A percentile compares a stretch with the other conserved stretches of the same genome.
phyloP scores from a whole-genome alignment of 371 early-diverging fungal species.

The Apophysomyces variabilis region DNA sequence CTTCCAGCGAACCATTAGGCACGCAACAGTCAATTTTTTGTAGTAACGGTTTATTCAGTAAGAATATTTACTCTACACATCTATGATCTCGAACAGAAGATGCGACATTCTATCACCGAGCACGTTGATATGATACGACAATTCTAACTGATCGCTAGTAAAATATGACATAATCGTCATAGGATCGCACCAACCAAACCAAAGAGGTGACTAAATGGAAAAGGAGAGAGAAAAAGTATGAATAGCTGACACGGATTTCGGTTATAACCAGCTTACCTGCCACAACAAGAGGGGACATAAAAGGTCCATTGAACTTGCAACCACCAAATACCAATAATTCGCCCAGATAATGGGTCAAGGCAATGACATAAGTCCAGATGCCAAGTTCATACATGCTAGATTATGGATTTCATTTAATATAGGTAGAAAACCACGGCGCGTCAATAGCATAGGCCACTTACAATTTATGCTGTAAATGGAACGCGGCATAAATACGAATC shows the following conservation, averaged over 20 bases:
- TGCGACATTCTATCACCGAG: no score
- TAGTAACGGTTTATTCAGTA: no score
- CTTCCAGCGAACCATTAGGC: no score
- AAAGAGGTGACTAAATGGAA: constrained; percentile 39
- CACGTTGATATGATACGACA: no score
- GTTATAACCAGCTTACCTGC: constrained; percentile 56
- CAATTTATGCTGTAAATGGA: constrained; percentile 71
- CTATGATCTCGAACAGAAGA: no score
- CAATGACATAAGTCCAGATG: constrained; percentile 76
- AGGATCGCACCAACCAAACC: constrained; percentile 44
- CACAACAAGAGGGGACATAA: constrained; percentile 71
- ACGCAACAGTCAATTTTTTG: no score
- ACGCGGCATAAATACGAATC: constrained; percentile 79
- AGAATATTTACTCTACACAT: no score
- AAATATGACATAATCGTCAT: constrained; percentile 48
- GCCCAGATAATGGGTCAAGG: constrained; percentile 66
- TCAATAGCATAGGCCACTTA: constrained; percentile 36
- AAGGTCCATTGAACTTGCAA: constrained; percentile 66
- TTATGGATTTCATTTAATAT: not conserved
- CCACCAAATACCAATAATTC: constrained; percentile 76
- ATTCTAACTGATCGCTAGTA: constrained; percentile 7
- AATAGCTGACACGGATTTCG: not conserved
- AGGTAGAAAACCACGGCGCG: not conserved
- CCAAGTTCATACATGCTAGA: constrained; percentile 72
- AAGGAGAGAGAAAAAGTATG: constrained; percentile 8